Conservation (phyloP, 148 eudicot genomes). For the Vaccinium corymbosum region DNA sequence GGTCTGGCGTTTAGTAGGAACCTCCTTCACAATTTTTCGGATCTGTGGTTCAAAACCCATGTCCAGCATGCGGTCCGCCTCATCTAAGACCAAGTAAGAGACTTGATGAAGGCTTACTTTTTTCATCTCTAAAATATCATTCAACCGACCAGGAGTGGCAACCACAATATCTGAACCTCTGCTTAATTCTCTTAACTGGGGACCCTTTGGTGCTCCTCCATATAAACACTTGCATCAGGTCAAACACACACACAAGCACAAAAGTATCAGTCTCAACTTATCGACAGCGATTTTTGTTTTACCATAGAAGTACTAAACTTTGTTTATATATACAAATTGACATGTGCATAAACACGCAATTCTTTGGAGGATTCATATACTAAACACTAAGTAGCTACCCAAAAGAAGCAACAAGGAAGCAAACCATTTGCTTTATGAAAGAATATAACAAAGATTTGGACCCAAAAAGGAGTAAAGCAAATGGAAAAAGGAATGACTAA, state of each 20-base stretch:
- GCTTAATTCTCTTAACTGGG: conserved; percentile 68
- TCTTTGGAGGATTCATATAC: not conserved
- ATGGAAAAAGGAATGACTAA: not conserved
- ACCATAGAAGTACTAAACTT: not conserved
- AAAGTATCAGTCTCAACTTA: not conserved
- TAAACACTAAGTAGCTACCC: not conserved
- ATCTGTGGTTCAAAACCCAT: conserved; percentile 99
- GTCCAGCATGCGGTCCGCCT: conserved; percentile 98
- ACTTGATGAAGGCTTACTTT: conserved; percentile 77
- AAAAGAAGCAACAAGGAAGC: not conserved
- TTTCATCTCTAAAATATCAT: conserved; percentile 85
- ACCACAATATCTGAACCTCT: conserved; percentile 90
- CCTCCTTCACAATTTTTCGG: conserved; percentile 85
- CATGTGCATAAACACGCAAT: not conserved
- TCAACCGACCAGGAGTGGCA: conserved; percentile 99
- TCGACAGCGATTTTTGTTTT: not conserved
- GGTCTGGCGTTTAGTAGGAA: conserved; percentile 83
- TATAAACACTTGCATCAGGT: conserved; percentile 63
- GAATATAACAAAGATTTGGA: not conserved
- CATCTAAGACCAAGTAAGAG: conserved; percentile 91
- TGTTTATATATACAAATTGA: not conserved
- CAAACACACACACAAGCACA: not conserved
- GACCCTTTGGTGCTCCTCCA: conserved; percentile 99
- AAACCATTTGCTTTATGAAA: not conserved
- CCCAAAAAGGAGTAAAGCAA: not conserved